These are phyloP conservation scores for Leccinum boreale DNA, from an alignment of 768 basidiomycete species.

Conservation along the genomic window DNA sequence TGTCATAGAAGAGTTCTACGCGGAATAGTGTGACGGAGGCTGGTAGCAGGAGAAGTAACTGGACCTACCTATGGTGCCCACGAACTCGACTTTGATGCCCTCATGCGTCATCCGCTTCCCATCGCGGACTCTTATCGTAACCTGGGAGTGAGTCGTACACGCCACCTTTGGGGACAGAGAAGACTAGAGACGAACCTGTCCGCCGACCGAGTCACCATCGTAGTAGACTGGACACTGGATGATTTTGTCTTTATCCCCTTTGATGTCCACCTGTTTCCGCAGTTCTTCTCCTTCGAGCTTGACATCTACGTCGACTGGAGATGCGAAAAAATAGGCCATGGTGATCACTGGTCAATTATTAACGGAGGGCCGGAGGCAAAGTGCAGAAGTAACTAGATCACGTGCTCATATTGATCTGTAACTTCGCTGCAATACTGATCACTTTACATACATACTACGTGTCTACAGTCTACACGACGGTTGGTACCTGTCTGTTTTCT, in stretches of 20 bases:
- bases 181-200: conserved; percentile 57
- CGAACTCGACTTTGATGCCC: conserved; percentile 97
- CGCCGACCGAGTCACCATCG: conserved; percentile 89
- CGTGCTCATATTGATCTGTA: neutral
- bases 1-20: conserved; percentile 86
- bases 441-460: no score
- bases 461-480: neutral
- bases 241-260: conserved; percentile 83
- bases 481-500: neutral
- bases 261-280: conserved; percentile 86
- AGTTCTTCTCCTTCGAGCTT: conserved; percentile 84
- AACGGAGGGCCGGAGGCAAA: neutral
- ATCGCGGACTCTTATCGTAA: conserved; percentile 84
- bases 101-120: conserved; percentile 95
- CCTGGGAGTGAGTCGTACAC: conserved; percentile 40
- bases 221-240: conserved; percentile 90
- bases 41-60: neutral
- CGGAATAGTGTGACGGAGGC: neutral
- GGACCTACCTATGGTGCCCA: conserved; percentile 87
- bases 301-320: conserved; percentile 88
- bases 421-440: neutral
- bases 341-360: neutral
- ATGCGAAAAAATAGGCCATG: conserved; percentile 86
- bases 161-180: neutral
- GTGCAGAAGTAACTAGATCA: conserved; percentile 3